Evolutionary conservation across 768 basidiomycete species (phyloP), one percentile per base, ranked within the genome.

Genomic region (Kwoniella dejecticola): DNA sequence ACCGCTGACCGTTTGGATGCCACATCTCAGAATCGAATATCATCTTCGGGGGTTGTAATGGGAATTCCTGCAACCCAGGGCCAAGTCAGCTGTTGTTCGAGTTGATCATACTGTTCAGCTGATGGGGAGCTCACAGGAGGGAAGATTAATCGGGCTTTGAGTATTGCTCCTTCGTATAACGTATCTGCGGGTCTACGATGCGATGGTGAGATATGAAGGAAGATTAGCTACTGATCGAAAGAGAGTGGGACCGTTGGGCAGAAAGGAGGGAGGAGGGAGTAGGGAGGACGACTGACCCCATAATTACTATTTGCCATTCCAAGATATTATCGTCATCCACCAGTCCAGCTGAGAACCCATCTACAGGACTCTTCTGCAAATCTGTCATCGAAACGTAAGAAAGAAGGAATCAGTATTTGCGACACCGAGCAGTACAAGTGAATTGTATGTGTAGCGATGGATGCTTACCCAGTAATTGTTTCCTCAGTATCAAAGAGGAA

Each of bases 321-420:
- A 89, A 91, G 12, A 97, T 81, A 81, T 97, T 94, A 79, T 87
- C 84, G 61, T 97, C 95, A 77, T 98, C 92, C 46, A 93, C 93
- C 56, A 99, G 86, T 40, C 95, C 95, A 87, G 94, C 95, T 31
- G 91, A 94, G 82, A 99, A 98, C 6, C 95, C 95, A 74, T 96
- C 90, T 4, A 97, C 91, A 2, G 95, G 95, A 49, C 83, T 86
- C 80, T 97, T 97, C 30, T 88, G 90, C 64, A 99, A 85, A 75
- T 96, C 95, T 82, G 67, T 40, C 29, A 56, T n/a, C 38, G 19
- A 27, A 40, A 26, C 17, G 19, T n/a, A 8, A 33, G 27, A 33
- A 36, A 8, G 19, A 8, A 17, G 50, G 13, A 13, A 3, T 52
- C 8, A 10, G n/a, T n/a, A n/a, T n/a, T n/a, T n/a, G n/a, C n/a